phyloP scores from a whole-genome alignment of 2,329 filamentous ascomycete genomes.

The Ceratocystis variospora region DNA sequence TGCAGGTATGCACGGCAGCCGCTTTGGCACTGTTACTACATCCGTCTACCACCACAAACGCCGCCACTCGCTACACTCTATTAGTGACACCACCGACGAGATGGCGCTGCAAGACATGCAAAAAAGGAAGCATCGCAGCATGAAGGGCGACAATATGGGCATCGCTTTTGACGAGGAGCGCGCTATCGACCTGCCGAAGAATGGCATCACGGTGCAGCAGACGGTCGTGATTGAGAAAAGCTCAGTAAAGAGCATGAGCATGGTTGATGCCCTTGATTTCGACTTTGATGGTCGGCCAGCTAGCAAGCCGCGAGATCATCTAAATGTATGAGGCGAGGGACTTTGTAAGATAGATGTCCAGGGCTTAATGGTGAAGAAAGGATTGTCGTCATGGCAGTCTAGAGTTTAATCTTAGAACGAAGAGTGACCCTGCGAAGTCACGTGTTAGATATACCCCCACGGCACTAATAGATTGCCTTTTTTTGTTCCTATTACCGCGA shows the following conservation, averaged over 20 bases:
- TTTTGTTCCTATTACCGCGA: neutral
- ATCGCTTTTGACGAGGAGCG: conserved; percentile 9
- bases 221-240: conserved; percentile 12
- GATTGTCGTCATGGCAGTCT: neutral
- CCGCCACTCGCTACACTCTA: conserved; percentile 8
- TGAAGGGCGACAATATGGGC: neutral
- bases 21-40: conserved; percentile 15
- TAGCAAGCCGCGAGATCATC: conserved; percentile 11
- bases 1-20: conserved; percentile 14
- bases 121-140: conserved; percentile 5
- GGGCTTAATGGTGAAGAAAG: neutral
- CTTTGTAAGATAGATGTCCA: neutral
- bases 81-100: conserved; percentile 13
- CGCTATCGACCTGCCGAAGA: neutral
- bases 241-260: conserved; percentile 2
- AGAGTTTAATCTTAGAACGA: neutral
- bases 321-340: neutral
- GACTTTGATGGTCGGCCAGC: conserved; percentile 7
- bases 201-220: conserved; percentile 16
- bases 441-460: conserved; percentile 5
- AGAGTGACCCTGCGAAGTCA: neutral
- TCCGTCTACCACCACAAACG: conserved; percentile 17
- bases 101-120: conserved; percentile 13
- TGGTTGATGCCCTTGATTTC: neutral
- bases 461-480: neutral